A percentile compares a stretch with the other conserved stretches of the same genome.
Conservation (phyloP, 2,329 filamentous ascomycete species). For the Nigrograna mackinnonii region DNA sequence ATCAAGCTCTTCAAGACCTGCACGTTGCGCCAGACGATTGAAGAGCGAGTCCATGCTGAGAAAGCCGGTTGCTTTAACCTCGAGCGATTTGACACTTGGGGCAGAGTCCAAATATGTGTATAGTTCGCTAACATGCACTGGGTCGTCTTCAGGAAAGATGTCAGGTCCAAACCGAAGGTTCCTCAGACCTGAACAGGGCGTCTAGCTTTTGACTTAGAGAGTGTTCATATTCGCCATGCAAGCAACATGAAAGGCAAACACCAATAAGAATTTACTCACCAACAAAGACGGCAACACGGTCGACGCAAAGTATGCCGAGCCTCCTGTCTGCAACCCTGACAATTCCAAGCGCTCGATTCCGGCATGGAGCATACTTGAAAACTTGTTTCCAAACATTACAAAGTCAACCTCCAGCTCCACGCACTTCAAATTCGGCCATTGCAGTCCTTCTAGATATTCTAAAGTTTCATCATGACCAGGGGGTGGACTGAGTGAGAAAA, state of each 20-base stretch:
- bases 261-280: conserved; percentile 8
- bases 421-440: conserved; percentile 31
- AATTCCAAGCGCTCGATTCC: conserved; percentile 29
- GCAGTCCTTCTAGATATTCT: conserved; percentile 25
- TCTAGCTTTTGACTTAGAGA: conserved; percentile 10
- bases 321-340: conserved; percentile 24
- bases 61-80: conserved; percentile 26
- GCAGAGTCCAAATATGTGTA: conserved; percentile 20
- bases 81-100: conserved; percentile 23
- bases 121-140: conserved; percentile 23
- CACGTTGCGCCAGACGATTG: conserved; percentile 23
- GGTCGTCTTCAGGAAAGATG: conserved; percentile 17
- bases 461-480: conserved; percentile 15
- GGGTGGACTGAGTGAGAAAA: conserved; percentile 24
- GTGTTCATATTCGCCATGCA: conserved; percentile 1
- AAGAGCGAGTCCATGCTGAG: conserved; percentile 29
- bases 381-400: conserved; percentile 17
- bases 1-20: conserved; percentile 27
- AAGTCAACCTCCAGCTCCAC: conserved; percentile 35
- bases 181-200: conserved; percentile 21
- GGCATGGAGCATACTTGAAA: conserved; percentile 25
- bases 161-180: conserved; percentile 30
- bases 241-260: conserved; percentile 1
- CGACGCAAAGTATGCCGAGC: conserved; percentile 22
- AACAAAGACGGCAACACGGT: conserved; percentile 25